Evolutionary conservation across 2,329 filamentous ascomycete species (phyloP), one percentile per base, ranked within the genome.

Genomic region (Cladophialophora immunda): DNA sequence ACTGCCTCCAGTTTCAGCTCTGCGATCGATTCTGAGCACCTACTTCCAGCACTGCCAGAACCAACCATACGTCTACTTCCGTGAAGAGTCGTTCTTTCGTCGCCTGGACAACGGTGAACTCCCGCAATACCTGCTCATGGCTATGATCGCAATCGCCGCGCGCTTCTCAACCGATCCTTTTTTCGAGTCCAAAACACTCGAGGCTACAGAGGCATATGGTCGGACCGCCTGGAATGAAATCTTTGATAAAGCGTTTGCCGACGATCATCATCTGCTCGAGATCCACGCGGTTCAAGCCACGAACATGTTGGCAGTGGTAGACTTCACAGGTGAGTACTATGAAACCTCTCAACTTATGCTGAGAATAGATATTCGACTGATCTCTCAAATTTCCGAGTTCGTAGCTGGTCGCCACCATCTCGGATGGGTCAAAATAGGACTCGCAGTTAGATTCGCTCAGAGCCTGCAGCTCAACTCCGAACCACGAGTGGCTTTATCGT

Each of bases 401-500:
- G 5, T 67, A 78, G 77, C 72, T 58, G 76, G 76, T 9, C 72
- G 74, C 62, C 69, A 71, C 22, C 71, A 73, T 54, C 67, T 75
- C 6, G 78, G 75, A 2, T 81, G 79, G 79, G 71, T 80, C 9
- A 80, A 80, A 47, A 73, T 76, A 11, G 74, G 74, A 2, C 58
- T 76, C 2, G 72, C 75, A 1, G 73, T 80, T 73, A 95, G 92
- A 47, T 95, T 87, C 76, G 94, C 91, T 6, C 76, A 77, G 56
- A 74, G 74, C 53, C 77, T 80, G 19, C 75, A 75, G 9, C 76
- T 76, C 8, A 75, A 75, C 70, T 66, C 54, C 3, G 75, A 76
- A 19, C 70, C 73, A 2, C 53, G 53, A 7, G 27, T 47, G 8
- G 68, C 68, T 38, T 56, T 74, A 0, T 60, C 74, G 9, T 60